Base-by-base conservation (phyloP, 208 protist species). In the Crithidia mellificae region DNA sequence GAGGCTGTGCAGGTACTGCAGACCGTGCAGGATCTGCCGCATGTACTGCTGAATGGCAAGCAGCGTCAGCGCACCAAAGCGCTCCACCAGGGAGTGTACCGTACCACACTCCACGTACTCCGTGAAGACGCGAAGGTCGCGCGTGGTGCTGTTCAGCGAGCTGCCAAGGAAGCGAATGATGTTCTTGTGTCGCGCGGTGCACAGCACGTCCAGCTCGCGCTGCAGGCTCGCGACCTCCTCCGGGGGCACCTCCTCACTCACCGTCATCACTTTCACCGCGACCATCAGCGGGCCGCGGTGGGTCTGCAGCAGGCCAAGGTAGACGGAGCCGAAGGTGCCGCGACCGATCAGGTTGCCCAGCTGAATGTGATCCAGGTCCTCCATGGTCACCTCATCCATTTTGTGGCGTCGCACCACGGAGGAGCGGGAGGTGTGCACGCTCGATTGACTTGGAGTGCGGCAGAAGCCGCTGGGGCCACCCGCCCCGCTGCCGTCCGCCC, bases 21-120 rank as follows among this genome's bases (percentile, higher is more conserved):
- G 72, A 1, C 85, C 90, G 36, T 51, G 61, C 3, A 96, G 43
- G n/a, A 92, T 84, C 46, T 93, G 84, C 0, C 46, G 71, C 75
- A 92, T 81, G 80, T 91, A 94, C 51, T 78, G 74, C 74, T 87
- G 86, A 38, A 90, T 91, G 17, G 83, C 69, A 14, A 83, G 59
- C 46, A 90, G 72, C 20, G 82, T 74, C 9, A 91, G 61, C 20
- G 65, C 38, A n/a, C 86, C 84, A 58, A 91, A 92, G 57, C 80
- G 68, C 24, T 83, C 69, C 46, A 92, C 78, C 46, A 91, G 68
- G 2, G 68, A 76, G 50, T 55, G 58, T 11, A 94, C 74, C 12
- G 87, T 87, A 32, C 89, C 89, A 50, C 89, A 87, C 63, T 88
- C 81, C 17, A 94, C 78, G 72, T 85, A 94, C 71, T 94, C 89